These are phyloP conservation scores for Colletotrichum horii DNA, from an alignment of 2,329 filamentous ascomycete genomes.

Conservation along the genomic window DNA sequence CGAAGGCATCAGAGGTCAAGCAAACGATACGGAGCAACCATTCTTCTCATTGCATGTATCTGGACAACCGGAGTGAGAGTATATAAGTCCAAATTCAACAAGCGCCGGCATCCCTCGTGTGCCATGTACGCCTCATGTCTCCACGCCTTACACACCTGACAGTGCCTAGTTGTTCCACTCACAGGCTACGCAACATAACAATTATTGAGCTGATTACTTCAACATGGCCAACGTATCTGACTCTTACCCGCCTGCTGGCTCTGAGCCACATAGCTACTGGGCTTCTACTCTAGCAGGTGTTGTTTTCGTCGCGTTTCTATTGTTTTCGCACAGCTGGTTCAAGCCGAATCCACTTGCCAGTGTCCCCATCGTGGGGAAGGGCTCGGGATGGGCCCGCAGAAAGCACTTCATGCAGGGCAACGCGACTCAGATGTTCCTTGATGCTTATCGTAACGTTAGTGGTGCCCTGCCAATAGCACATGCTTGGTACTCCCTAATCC, in stretches of 20 bases:
- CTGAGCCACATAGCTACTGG: neutral
- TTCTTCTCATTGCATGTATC: neutral
- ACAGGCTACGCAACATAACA: neutral
- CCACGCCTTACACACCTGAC: neutral
- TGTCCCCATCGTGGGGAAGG: neutral
- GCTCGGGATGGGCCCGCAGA: neutral
- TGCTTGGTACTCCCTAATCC: neutral
- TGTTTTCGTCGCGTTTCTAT: neutral
- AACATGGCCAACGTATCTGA: neutral
- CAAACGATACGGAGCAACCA: fast-evolving
- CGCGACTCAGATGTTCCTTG: neutral
- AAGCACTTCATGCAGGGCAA: neutral
- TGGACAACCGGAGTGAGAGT: neutral
- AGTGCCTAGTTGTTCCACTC: neutral
- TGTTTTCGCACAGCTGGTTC: neutral
- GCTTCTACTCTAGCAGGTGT: neutral
- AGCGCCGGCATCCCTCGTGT: fast-evolving
- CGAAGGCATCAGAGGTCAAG: fast-evolving
- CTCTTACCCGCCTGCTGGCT: neutral
- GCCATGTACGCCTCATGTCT: fast-evolving
- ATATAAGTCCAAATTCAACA: neutral
- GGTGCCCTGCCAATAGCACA: fast-evolving
- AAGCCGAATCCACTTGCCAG: neutral
- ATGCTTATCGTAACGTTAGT: neutral
- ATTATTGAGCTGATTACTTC: neutral